Conservation (phyloP, 2,329 filamentous ascomycete species). For the Aschersonia sp. region DNA sequence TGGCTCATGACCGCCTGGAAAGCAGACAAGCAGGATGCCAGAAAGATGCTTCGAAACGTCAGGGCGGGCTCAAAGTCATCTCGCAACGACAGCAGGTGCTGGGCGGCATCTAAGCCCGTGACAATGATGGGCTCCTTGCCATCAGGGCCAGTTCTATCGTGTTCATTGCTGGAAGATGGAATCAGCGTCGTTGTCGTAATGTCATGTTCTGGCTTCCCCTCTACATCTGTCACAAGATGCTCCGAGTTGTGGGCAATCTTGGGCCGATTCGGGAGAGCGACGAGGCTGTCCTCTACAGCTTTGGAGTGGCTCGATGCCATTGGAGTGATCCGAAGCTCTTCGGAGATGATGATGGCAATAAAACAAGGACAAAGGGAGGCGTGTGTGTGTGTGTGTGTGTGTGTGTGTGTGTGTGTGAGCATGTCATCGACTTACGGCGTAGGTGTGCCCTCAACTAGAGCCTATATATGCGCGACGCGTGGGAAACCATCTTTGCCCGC, state of each 20-base stretch:
- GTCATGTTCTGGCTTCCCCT: neutral
- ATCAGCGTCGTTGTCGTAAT: neutral
- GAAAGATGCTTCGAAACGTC: conserved; percentile 36
- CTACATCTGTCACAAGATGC: neutral
- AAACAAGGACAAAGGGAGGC: no score
- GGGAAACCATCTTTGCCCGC: no score
- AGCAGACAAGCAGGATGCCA: conserved; percentile 31
- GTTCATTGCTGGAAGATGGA: conserved; percentile 7
- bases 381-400: no score
- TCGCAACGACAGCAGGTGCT: conserved; percentile 32
- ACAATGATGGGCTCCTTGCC: conserved; percentile 30
- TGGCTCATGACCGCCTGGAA: conserved; percentile 42
- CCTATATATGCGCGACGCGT: no score
- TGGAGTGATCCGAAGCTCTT: no score
- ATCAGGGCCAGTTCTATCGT: conserved; percentile 15
- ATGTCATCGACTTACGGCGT: no score
- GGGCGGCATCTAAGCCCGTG: conserved; percentile 35
- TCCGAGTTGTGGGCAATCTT: neutral
- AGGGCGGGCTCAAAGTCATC: conserved; percentile 37
- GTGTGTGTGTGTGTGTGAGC: no score
- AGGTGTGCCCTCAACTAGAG: no score
- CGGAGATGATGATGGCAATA: no score
- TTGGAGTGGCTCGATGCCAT: neutral
- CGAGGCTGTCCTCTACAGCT: neutral
- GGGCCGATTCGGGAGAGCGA: neutral